These are phyloP conservation scores for Penicillium sp. DNA, from an alignment of 2,329 filamentous ascomycete species.

Conservation along the genomic window DNA sequence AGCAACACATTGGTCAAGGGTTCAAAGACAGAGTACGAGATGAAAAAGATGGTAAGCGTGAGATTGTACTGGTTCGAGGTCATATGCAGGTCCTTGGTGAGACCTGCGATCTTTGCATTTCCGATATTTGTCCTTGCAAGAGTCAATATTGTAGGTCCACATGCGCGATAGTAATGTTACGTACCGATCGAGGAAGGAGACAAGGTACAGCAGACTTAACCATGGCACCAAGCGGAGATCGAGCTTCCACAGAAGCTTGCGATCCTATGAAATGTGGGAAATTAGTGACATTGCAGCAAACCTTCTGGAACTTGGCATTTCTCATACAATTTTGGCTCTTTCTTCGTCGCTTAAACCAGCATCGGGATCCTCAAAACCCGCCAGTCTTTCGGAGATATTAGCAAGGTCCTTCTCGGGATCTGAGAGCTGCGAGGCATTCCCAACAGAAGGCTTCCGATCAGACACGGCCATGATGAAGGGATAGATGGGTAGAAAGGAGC, in stretches of 20 bases:
- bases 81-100: conserved; percentile 58
- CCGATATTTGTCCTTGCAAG: conserved; percentile 64
- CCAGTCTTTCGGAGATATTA: conserved; percentile 10
- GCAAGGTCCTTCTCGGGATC: conserved; percentile 20
- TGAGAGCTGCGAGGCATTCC: conserved; percentile 4
- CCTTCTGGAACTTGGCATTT: background rate
- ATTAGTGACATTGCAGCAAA: background rate
- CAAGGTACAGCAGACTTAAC: conserved; percentile 45
- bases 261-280: conserved; percentile 32
- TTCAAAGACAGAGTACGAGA: conserved; percentile 77
- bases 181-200: conserved; percentile 39
- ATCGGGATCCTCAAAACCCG: conserved; percentile 51
- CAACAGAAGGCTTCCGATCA: conserved; percentile 11
- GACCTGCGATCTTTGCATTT: conserved; percentile 59
- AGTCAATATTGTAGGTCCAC: background rate
- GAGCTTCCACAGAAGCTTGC: conserved; percentile 42
- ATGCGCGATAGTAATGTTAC: background rate
- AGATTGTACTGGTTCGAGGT: conserved; percentile 64
- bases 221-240: conserved; percentile 45
- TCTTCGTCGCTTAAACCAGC: conserved; percentile 61
- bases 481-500: background rate
- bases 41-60: conserved; percentile 76
- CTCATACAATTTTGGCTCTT: conserved; percentile 54
- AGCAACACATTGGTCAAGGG: conserved; percentile 70
- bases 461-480: conserved; percentile 3